Evolutionary conservation across 495 filamentous ascomycete species (phyloP), one percentile per base, ranked within the genome.

Genomic region (Aspergillus conjunctus): DNA sequence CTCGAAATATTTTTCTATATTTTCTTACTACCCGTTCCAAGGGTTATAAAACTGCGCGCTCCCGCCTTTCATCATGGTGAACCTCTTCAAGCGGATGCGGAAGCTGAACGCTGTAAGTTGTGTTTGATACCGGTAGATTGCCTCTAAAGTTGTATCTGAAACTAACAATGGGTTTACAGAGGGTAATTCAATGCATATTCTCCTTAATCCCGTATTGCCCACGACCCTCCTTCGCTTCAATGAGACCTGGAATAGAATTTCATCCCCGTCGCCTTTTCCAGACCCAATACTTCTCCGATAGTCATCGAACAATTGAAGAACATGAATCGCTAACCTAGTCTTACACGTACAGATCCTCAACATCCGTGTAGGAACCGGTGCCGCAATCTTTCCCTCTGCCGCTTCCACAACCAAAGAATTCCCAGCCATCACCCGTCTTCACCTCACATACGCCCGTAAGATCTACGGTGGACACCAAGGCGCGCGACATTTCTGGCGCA

Each of bases 401-500:
- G 39, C 64, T 30, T 70, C 66, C 44, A 71, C 78, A 62, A 68
- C 70, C 58, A 70, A 74, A 66, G 87, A 93, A 62, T 76, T 74
- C 60, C 77, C 78, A 57, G 69, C 73, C 45, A 86, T 98, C 52
- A 88, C 89, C 58, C 81, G 88, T 59, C 88, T 98, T 71, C 89
- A 93, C 74, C 74, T 98, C 68, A 85, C 89, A 63, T 97, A 96
- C 72, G 86, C 88, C 14, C 65, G 66, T 43, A 87, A 83, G 63
- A 80, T 85, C 56, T 72, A 78, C 58, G 62, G 62, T 58, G 77
- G 78, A 44, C 90, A 96, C 73, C 81, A 89, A 69, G 93, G 93
- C 22, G 85, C 94, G 34, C 88, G 90, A 59, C 91, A 91, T 80
- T 96, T 98, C 82, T 97, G 91, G 92, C 86, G 83, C 51, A 75